These are phyloP conservation scores for Populus euphratica DNA, from an alignment of 345 rosid species.

Conservation along the genomic window DNA sequence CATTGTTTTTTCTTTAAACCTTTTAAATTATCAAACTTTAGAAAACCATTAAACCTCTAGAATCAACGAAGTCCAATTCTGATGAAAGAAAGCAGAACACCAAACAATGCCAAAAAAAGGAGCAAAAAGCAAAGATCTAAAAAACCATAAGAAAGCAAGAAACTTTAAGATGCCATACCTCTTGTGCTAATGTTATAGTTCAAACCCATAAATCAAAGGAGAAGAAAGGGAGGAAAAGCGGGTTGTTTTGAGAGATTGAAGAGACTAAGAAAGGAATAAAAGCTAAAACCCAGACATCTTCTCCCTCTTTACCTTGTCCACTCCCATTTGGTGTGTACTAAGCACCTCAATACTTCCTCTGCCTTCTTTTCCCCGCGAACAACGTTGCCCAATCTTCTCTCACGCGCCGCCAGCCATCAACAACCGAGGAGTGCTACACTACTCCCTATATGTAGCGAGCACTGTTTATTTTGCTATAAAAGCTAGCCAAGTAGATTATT, in stretches of 20 bases:
- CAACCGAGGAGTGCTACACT: too few relatives aligned
- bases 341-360: too few relatives aligned
- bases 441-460: too few relatives aligned
- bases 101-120: neutral
- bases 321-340: too few relatives aligned
- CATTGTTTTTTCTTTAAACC: neutral
- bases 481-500: too few relatives aligned
- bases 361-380: too few relatives aligned
- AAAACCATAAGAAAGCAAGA: neutral
- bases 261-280: slow-evolving; percentile 19
- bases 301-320: too few relatives aligned
- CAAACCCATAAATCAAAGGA: neutral
- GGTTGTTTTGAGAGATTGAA: slow-evolving; percentile 6
- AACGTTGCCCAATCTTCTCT: too few relatives aligned
- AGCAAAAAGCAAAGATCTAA: neutral
- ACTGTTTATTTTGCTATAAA: too few relatives aligned
- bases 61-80: neutral
- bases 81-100: neutral
- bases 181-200: neutral
- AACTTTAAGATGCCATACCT: slow-evolving; percentile 7
- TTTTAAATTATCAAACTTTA: neutral
- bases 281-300: neutral
- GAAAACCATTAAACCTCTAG: neutral
- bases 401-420: too few relatives aligned
- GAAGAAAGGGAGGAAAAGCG: neutral